phyloP scores from a whole-genome alignment of 345 rosid species.

The Acer negundo region DNA sequence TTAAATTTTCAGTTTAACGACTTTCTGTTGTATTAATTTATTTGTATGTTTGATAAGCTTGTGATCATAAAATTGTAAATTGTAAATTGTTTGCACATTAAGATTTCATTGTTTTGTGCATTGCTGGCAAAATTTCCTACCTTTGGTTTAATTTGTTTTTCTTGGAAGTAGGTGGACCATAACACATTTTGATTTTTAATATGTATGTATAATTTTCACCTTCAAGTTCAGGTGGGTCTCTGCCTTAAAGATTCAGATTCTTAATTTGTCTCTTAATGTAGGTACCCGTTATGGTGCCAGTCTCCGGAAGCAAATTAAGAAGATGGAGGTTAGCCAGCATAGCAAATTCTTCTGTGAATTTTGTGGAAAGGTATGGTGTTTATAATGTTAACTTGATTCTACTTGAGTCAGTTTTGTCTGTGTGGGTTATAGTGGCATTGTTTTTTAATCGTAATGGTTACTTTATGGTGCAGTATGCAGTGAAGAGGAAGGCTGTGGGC shows the following conservation, averaged over 20 bases:
- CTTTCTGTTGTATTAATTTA: not conserved
- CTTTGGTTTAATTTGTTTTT: not conserved
- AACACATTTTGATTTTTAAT: not conserved
- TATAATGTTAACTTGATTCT: not conserved
- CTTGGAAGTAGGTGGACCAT: not conserved
- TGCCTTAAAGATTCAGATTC: not conserved
- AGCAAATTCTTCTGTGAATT: constrained; percentile 87
- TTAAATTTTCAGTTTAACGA: not conserved
- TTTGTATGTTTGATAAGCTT: not conserved
- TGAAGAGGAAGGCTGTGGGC: constrained; percentile 94
- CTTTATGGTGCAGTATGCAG: constrained; percentile 61
- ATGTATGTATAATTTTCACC: not conserved
- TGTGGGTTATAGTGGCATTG: not conserved
- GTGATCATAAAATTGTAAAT: not conserved
- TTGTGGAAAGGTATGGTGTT: constrained; percentile 67
- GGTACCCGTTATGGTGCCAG: constrained; percentile 92
- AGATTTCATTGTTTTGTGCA: not conserved
- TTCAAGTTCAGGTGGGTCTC: not conserved
- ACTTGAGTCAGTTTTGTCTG: not conserved
- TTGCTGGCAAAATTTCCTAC: not conserved
- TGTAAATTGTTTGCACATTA: not conserved
- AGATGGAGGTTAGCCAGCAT: constrained; percentile 89
- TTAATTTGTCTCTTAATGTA: constrained; percentile 19
- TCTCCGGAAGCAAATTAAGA: constrained; percentile 86
- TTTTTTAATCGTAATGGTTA: not conserved